These are phyloP conservation scores for Microthlaspi erraticum DNA, from an alignment of 345 rosid genomes.

Conservation along the genomic window DNA sequence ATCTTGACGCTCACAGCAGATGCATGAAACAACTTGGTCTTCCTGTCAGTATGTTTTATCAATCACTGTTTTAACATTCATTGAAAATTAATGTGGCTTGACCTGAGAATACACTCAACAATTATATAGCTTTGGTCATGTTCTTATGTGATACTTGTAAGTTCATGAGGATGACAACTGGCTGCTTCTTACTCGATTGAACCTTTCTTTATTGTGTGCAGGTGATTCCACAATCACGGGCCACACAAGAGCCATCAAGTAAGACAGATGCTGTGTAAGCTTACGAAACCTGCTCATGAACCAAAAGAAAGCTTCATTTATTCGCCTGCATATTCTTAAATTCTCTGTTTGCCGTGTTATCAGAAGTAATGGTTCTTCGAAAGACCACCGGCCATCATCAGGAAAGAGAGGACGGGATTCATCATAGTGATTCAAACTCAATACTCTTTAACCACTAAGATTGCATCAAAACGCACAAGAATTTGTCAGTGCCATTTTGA, in stretches of 20 bases:
- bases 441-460: not conserved
- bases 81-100: not conserved
- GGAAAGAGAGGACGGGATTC: conserved; percentile 38
- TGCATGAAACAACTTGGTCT: conserved; percentile 59
- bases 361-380: conserved; percentile 44
- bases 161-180: not conserved
- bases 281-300: conserved; percentile 22
- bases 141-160: conserved; percentile 19
- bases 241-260: conserved; percentile 57
- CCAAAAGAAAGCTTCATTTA: conserved; percentile 15
- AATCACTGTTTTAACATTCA: conserved; percentile 12
- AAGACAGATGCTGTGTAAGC: conserved; percentile 64
- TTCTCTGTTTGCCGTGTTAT: not conserved
- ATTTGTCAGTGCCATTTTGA: conserved; percentile 2
- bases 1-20: conserved; percentile 82
- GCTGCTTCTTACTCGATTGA: conserved; percentile 17
- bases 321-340: not conserved
- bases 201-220: conserved; percentile 38
- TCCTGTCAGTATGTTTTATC: conserved; percentile 64
- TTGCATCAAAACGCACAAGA: conserved; percentile 4
- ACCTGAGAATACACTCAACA: not conserved
- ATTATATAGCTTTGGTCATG: conserved; percentile 7
- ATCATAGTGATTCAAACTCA: not conserved
- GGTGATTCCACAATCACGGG: conserved; percentile 55
- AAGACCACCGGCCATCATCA: conserved; percentile 36